Base-by-base conservation (phyloP, 495 filamentous ascomycete genomes). In the Xylaria castorea region DNA sequence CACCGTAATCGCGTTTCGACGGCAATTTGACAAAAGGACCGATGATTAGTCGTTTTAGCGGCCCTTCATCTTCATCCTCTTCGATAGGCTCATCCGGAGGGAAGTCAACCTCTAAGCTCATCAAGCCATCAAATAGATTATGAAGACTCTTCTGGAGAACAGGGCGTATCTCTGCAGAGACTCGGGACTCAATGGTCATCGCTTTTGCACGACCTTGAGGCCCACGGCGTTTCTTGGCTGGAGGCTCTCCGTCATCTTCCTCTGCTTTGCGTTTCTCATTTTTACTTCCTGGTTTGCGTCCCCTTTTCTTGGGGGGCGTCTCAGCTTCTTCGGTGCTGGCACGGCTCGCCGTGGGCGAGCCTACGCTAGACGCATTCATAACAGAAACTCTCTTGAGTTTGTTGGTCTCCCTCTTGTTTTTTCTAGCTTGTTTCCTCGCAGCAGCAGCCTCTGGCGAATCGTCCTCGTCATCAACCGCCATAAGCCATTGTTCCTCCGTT, bases 401-500 rank as follows among this genome's bases (percentile, higher is more conserved):
- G 72, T 94, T 94, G 11, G 84, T 78, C 51, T 91, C 90, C n/a
- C 94, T 91, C 76, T 89, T 90, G 50, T 92, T 92, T 66, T 94
- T 94, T 40, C 91, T 89, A n/a, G 93, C 93, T 64, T 91, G 87
- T 76, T 97, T 98, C 36, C 95, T 88, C 57, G 94, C 94, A 36
- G 97, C 93, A 16, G 95, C 96, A 70, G 93, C 94, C 79, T 99
- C 96, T 62, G 97, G 93, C 0, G 89, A 91, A 73, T 98, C 97
- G 12, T 99, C 96, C 68, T 98, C 94, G 71, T 97, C 93, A 78
- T 98, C 96, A 46, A 99, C 94, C 68, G 96, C 95, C 80, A 91
- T 90, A 36, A 89, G 82, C 96, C 96, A 99, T 83, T 99, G 97
- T 83, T 98, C 96, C 80, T 98, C 97, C 4, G 96, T 97, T 53